A percentile compares a stretch with the other conserved stretches of the same genome.
These are phyloP conservation scores for Rhizophlyctis rosea DNA, from an alignment of 192 early-diverging fungal genomes.

Conservation along the genomic window DNA sequence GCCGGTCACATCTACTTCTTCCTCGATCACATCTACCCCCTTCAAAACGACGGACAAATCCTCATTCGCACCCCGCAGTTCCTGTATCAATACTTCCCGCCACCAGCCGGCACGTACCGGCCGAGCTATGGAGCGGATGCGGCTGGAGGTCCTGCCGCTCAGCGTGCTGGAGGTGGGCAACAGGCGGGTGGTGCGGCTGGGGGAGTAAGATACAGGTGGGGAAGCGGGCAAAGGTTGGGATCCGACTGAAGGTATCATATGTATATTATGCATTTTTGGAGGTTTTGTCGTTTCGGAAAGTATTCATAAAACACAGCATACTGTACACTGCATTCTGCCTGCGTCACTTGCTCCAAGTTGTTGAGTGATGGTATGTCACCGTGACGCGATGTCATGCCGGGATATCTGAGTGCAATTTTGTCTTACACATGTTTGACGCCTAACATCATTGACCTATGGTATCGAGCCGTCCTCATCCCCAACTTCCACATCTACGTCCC, in stretches of 20 bases:
- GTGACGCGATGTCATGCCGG: no score
- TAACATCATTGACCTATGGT: no score
- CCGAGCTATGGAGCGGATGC: neutral
- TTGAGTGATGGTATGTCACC: no score
- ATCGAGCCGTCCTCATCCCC: neutral
- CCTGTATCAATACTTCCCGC: constrained; percentile 24
- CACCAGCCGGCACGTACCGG: neutral
- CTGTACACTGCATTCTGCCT: no score
- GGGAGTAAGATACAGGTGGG: neutral
- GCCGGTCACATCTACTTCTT: constrained; percentile 75
- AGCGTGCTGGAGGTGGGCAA: neutral
- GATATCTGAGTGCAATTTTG: constrained; percentile 1
- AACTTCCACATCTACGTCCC: constrained; percentile 1
- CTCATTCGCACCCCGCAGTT: constrained; percentile 65
- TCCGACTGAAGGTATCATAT: no score
- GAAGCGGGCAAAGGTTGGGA: neutral
- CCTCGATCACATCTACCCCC: constrained; percentile 63
- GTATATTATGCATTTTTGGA: no score
- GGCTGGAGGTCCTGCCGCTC: neutral
- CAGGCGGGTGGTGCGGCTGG: neutral
- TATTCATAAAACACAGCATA: no score
- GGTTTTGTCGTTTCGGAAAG: no score
- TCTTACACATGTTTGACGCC: neutral
- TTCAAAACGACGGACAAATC: constrained; percentile 53
- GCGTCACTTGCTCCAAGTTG: no score